These are phyloP conservation scores for Pythium guiyangense DNA, from an alignment of 352 stramenopile species.

Conservation along the genomic window DNA sequence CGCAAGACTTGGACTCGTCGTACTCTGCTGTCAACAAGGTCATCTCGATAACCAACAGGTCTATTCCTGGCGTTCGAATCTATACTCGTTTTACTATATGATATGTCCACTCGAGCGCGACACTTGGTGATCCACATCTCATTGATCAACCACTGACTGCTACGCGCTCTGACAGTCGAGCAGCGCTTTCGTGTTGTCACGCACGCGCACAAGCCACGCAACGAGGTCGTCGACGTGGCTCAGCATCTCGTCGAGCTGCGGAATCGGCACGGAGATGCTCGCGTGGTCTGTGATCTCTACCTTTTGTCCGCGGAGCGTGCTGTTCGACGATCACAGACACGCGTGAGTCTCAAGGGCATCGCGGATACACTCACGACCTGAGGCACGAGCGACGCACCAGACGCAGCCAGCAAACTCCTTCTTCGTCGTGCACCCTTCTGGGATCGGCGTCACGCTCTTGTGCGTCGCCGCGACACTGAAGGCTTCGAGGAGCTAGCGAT, in stretches of 20 bases:
- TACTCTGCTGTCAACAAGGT: too few species aligned
- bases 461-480: slow-evolving; percentile 58
- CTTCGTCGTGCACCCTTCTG: slow-evolving; percentile 58
- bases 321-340: slow-evolving; percentile 11
- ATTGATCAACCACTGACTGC: too few species aligned
- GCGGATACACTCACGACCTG: too few species aligned
- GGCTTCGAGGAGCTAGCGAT: slow-evolving; percentile 55
- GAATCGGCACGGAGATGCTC: slow-evolving; percentile 59
- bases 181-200: slow-evolving; percentile 71
- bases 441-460: slow-evolving; percentile 47
- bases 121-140: too few species aligned
- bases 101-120: too few species aligned
- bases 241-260: slow-evolving; percentile 79
- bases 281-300: slow-evolving; percentile 79
- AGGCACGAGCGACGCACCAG: slow-evolving; percentile 45
- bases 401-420: slow-evolving; percentile 80
- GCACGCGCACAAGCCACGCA: slow-evolving; percentile 55
- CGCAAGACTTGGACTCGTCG: too few species aligned
- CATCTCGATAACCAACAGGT: too few species aligned
- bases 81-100: too few species aligned
- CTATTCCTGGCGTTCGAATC: too few species aligned
- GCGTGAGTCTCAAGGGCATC: neutral
- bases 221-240: slow-evolving; percentile 60
- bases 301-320: slow-evolving; percentile 64
- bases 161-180: slow-evolving; percentile 48